phyloP scores from a whole-genome alignment of 345 rosid species.

The Fremontodendron californicum region DNA sequence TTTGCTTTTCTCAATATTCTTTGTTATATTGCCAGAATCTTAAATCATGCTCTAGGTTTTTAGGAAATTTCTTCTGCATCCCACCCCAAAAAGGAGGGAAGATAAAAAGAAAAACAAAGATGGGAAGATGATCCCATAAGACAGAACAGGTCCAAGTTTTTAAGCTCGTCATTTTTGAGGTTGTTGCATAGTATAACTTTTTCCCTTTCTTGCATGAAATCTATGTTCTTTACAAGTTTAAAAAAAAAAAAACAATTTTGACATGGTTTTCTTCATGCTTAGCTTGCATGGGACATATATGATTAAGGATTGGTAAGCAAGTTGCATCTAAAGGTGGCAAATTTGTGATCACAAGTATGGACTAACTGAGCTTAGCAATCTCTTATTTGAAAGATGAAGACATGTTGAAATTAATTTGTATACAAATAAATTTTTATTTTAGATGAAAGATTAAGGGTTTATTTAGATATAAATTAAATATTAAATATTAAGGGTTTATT shows the following conservation, averaged over 20 bases:
- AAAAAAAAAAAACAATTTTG: background rate
- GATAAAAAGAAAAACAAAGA: background rate
- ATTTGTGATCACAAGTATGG: background rate
- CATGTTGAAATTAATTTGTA: background rate
- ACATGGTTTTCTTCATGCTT: background rate
- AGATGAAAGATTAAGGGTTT: too few species aligned
- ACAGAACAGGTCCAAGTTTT: background rate
- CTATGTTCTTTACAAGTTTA: background rate
- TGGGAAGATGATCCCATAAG: background rate
- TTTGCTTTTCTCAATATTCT: background rate
- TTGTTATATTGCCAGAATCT: background rate
- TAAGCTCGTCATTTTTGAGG: conserved; percentile 5
- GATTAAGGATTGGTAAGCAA: background rate
- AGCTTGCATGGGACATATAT: background rate
- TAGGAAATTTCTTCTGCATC: background rate
- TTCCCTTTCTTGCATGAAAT: background rate
- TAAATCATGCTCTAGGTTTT: background rate
- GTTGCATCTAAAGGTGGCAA: background rate
- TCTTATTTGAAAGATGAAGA: background rate
- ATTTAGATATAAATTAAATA: too few species aligned
- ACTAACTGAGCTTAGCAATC: background rate
- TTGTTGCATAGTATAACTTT: background rate
- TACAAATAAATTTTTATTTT: too few species aligned
- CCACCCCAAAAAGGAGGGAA: background rate
- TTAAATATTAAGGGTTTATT: too few species aligned